Evolutionary conservation across 192 early-diverging fungal genomes (phyloP).

Genomic region (Coemansia sp.): DNA sequence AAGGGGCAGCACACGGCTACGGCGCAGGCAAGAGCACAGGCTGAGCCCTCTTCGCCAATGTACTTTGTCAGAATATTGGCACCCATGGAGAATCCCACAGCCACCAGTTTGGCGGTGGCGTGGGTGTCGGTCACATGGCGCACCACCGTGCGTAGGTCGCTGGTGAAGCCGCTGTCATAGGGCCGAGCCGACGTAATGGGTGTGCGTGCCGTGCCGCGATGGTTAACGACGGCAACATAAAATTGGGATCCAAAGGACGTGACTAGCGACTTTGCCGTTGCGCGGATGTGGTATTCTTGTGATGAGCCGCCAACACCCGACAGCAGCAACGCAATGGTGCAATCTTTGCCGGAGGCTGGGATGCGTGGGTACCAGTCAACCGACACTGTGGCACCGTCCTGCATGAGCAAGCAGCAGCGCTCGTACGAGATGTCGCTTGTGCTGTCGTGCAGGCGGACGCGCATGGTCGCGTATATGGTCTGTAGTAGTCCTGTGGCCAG

Average conservation of each 20-base stretch:
- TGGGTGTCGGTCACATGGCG: constrained; percentile 26
- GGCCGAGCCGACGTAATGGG: constrained; percentile 69
- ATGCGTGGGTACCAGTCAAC: constrained; percentile 74
- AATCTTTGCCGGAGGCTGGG: constrained; percentile 48
- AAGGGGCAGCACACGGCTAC: constrained; percentile 83
- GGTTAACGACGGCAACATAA: constrained; percentile 77
- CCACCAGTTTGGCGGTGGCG: constrained; percentile 61
- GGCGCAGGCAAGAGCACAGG: constrained; percentile 64
- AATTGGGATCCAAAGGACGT: constrained; percentile 42
- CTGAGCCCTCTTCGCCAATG: constrained; percentile 70
- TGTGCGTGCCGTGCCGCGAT: constrained; percentile 78
- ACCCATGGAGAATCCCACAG: constrained; percentile 86
- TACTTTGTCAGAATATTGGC: constrained; percentile 88
- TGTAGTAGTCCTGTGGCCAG: constrained; percentile 76
- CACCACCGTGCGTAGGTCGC: constrained; percentile 55
- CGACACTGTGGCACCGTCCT: constrained; percentile 81
- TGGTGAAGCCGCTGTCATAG: constrained; percentile 74
- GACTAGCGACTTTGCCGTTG: constrained; percentile 60
- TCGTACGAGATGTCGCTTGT: constrained; percentile 13
- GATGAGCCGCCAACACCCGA: constrained; percentile 91
- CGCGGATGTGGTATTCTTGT: constrained; percentile 82
- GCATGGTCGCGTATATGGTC: constrained; percentile 50
- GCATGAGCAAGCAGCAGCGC: constrained; percentile 55
- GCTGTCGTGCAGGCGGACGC: constrained; percentile 44
- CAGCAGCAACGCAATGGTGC: constrained; percentile 70